Conservation (phyloP, 306 rosid genomes). For the Pterocarpus macrocarpus region DNA sequence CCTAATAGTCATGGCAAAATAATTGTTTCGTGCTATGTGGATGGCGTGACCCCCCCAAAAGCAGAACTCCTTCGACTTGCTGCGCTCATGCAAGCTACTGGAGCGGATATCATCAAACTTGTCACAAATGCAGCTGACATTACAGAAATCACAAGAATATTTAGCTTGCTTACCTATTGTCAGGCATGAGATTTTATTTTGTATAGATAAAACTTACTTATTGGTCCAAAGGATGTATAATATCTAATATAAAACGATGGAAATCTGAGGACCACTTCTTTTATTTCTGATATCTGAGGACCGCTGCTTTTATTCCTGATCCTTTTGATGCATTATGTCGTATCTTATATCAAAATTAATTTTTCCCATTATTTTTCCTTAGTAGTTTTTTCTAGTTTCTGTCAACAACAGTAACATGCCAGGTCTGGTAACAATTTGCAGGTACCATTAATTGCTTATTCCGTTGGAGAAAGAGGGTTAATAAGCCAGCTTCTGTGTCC, state of each 20-base stretch:
- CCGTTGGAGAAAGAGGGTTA: constrained; percentile 59
- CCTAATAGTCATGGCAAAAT: constrained; percentile 37
- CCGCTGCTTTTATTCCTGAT: not conserved
- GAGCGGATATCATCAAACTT: constrained; percentile 56
- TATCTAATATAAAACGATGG: not conserved
- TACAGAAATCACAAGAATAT: constrained; percentile 53
- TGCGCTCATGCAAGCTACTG: constrained; percentile 49
- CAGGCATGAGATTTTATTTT: constrained; percentile 43
- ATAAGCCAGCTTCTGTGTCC: constrained; percentile 59
- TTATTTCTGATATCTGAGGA: not conserved
- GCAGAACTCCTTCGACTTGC: constrained; percentile 47
- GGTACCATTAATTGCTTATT: constrained; percentile 62
- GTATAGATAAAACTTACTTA: not conserved
- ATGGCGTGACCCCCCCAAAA: constrained; percentile 50
- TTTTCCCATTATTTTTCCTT: not conserved
- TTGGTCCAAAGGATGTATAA: not conserved
- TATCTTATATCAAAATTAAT: not conserved
- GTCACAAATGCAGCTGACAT: constrained; percentile 55
- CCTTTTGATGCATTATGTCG: not conserved
- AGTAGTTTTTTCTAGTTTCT: not conserved
- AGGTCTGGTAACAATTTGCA: constrained; percentile 35
- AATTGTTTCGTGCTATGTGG: constrained; percentile 58
- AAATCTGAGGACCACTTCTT: not conserved
- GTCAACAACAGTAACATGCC: not conserved
- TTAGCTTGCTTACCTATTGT: constrained; percentile 47